A percentile compares a stretch with the other conserved stretches of the same genome.
phyloP scores from a whole-genome alignment of 2,329 filamentous ascomycete species.

The Scleromitrula shiraiana region DNA sequence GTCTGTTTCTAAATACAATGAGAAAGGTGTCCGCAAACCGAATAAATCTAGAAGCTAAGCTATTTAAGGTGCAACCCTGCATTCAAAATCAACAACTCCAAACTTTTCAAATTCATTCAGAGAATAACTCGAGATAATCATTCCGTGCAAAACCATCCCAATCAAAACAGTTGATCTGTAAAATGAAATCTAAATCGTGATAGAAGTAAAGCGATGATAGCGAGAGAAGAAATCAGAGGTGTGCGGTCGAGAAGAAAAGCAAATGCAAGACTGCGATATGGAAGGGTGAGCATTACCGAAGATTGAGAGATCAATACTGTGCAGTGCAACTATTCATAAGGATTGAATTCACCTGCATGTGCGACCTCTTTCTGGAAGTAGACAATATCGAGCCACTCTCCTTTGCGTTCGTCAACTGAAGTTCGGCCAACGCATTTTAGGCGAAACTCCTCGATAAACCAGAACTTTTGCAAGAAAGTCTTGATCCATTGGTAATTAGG shows the following conservation, averaged over 20 bases:
- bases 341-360: slow-evolving; percentile 20
- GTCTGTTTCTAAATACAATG: too few relatives aligned
- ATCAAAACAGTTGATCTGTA: background rate
- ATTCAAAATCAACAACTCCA: background rate
- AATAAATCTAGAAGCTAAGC: background rate
- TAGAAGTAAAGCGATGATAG: too few relatives aligned
- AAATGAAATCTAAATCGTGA: too few relatives aligned
- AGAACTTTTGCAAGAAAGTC: slow-evolving; percentile 19
- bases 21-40: too few relatives aligned
- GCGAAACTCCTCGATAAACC: slow-evolving; percentile 18
- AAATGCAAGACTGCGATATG: background rate
- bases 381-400: slow-evolving; percentile 20
- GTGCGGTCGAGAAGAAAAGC: too few relatives aligned
- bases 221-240: too few relatives aligned
- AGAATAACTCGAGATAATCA: background rate
- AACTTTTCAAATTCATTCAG: background rate
- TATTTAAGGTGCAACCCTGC: too few relatives aligned
- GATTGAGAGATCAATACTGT: background rate
- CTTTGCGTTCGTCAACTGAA: slow-evolving; percentile 6
- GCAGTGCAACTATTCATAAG: slow-evolving; percentile 8
- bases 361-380: slow-evolving; percentile 18
- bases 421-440: slow-evolving; percentile 18
- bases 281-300: background rate
- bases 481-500: slow-evolving; percentile 18
- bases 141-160: background rate